These are phyloP conservation scores for Talaromyces liani DNA, from an alignment of 495 filamentous ascomycete species.

Conservation along the genomic window DNA sequence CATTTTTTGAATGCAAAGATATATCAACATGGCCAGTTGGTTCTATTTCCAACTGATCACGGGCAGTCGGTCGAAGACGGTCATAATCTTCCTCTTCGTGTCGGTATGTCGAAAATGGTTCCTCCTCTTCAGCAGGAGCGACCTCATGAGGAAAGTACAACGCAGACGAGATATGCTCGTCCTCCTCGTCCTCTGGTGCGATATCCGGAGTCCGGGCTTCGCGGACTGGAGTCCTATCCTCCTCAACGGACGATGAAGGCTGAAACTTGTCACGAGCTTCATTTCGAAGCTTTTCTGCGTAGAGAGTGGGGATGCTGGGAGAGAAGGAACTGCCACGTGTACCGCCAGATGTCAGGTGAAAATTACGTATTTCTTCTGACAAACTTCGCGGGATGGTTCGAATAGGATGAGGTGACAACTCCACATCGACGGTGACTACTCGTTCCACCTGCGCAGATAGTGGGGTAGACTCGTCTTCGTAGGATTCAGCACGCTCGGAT, in stretches of 20 bases:
- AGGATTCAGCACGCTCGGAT: constrained; percentile 72
- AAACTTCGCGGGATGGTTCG: constrained; percentile 38
- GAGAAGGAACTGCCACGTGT: constrained; percentile 46
- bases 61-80: constrained; percentile 1
- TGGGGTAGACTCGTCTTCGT: background rate
- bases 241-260: background rate
- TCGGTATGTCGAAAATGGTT: constrained; percentile 26
- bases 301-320: constrained; percentile 44
- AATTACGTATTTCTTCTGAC: constrained; percentile 56
- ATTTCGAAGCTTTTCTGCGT: constrained; percentile 25
- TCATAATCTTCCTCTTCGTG: constrained; percentile 26
- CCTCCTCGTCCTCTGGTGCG: constrained; percentile 69
- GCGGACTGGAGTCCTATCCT: background rate
- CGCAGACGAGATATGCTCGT: constrained; percentile 92
- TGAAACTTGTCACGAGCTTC: background rate
- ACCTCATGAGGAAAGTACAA: constrained; percentile 86
- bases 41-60: constrained; percentile 27
- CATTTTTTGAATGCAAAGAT: constrained; percentile 51
- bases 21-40: constrained; percentile 48
- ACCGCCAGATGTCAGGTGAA: constrained; percentile 49
- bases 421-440: background rate
- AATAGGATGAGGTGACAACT: constrained; percentile 3
- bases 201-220: constrained; percentile 10
- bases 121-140: constrained; percentile 31
- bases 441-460: background rate